These are phyloP conservation scores for Ramalina intermedia DNA, from an alignment of 495 filamentous ascomycete genomes.

Conservation along the genomic window DNA sequence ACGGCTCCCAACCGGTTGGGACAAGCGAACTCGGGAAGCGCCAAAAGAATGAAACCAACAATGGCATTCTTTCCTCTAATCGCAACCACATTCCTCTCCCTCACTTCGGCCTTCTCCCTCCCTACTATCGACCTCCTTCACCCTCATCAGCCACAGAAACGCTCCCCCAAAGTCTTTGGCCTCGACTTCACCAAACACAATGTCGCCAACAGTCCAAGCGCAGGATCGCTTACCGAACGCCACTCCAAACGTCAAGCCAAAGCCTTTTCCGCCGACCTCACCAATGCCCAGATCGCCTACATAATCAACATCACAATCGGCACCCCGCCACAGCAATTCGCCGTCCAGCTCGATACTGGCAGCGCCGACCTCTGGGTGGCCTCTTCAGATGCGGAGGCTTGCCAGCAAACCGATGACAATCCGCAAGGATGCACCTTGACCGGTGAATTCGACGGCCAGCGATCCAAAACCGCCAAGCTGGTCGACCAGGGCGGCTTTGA, in stretches of 20 bases:
- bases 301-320: conserved; percentile 53
- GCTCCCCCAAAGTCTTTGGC: conserved; percentile 8
- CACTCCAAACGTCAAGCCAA: conserved; percentile 6
- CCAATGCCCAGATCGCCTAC: conserved; percentile 24
- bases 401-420: conserved; percentile 14
- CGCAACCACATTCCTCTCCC: no score
- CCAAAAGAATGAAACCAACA: no score
- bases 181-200: conserved; percentile 5
- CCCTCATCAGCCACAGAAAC: background rate
- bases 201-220: background rate
- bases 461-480: conserved; percentile 54
- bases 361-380: conserved; percentile 80
- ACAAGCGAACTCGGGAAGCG: no score
- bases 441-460: conserved; percentile 43
- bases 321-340: conserved; percentile 43
- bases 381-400: conserved; percentile 40
- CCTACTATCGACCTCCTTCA: background rate
- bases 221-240: conserved; percentile 4
- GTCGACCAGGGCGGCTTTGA: conserved; percentile 50
- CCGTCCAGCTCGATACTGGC: conserved; percentile 56
- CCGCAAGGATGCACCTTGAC: conserved; percentile 33
- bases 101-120: background rate
- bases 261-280: background rate
- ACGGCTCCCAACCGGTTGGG: no score
- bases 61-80: no score